Evolutionary conservation across 352 stramenopile species (phyloP), one percentile per base, ranked within the genome.

Genomic region (Pythium pectinolyticum): DNA sequence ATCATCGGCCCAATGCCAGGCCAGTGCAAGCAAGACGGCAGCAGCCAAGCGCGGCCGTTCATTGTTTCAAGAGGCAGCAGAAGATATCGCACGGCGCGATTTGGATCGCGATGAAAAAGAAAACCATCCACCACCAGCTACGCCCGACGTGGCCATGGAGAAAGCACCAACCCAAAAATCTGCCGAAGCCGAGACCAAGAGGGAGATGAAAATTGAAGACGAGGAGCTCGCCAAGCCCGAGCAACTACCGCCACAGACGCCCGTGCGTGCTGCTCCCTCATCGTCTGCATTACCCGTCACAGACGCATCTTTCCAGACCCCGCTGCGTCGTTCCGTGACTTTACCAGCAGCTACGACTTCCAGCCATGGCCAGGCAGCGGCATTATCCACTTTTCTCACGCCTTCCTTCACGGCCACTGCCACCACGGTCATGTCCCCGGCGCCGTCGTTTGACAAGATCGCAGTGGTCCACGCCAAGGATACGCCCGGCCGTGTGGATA

Each of bases 401-500:
- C 43, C 43, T 11, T 22, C 20, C 22, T 22, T 22, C 22, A 8
- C 43, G 1, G 22, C 8, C 22, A 32, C 37, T 30, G 24, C 17
- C 35, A 24, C 34, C 46, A 75, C 70, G 3, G 80, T 75, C 12
- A 69, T 90, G 30, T 89, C 79, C 1, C 79, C 82, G 14, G 79
- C 79, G 6, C 73, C 86, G 50, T 71, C 80, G 32, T 62, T 91
- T 20, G 78, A 91, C 35, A 91, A 91, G 41, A 75, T 86, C 41
- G 57, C 73, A 31, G 65, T 72, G 22, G 55, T 77, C 14, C 82
- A 78, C 9, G 77, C 65, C 25, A 86, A 83, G 30, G 74, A 73
- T n/a, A 77, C 78, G 15, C 78, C 80, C 17, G 73, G 70, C 12
- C 78, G 80, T 52, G 70, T 91, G 32, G 83, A 83, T 57, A 87